Evolutionary conservation across 495 filamentous ascomycete species (phyloP), one percentile per base, ranked within the genome.

Genomic region (Neurospora intermedia): DNA sequence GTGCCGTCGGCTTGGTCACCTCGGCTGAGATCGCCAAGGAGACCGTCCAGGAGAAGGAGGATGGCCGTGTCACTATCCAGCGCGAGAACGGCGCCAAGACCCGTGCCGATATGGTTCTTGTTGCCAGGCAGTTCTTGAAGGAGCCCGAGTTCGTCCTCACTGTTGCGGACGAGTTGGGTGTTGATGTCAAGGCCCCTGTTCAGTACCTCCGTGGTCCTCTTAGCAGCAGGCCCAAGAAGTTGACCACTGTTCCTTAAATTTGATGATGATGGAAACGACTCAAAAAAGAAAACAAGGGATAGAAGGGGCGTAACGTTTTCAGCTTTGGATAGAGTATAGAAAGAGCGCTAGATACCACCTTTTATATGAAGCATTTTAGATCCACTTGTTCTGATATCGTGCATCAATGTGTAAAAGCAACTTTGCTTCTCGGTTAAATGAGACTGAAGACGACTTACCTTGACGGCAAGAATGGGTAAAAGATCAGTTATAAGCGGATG

Each of bases 1-100:
- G 89, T n/a, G 88, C 90, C n/a, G 92, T 94, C 2, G 93, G 93
- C 3, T 79, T 89, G 72, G 90, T 96, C 76, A 91, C 86, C 11
- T 85, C 87, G 71, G 88, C 89, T 8, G 85, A 88, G 71, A 85
- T 84, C 71, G 90, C 90, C n/a, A 81, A 84, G 45, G 80, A 80
- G n/a, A 82, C 83, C 69, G 23, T 40, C 7, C 43, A 69, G 20
- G 69, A 40, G 31, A 69, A 76, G 18, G 69, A 20, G 20, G 62
- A 77, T 27, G 77, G 75, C 2, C 72, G 74, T 23, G 75, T 84
- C 2, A 79, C 83, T 71, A 77, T 84, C 13, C 82, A 86, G 70
- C 83, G 83, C 13, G 80, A 85, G 62, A 73, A 83, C 2, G 86
- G 85, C 0, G 78, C 80, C 46, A 80, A 72, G 43, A 83, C 89